Conservation (phyloP, 768 basidiomycete species). For the Tephrocybe sp. region DNA sequence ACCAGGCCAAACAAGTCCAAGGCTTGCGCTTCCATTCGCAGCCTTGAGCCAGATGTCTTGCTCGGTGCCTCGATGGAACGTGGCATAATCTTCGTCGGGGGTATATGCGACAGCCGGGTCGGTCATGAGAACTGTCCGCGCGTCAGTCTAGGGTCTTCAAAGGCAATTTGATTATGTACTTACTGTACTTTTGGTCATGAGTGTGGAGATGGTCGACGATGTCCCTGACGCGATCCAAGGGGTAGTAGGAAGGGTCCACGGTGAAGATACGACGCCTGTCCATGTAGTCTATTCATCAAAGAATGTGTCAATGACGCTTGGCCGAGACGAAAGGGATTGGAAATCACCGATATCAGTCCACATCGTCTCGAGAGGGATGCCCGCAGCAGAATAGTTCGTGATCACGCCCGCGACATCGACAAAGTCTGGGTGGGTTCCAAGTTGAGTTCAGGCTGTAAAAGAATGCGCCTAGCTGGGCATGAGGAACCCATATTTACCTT, state of each 20-base stretch:
- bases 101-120: slow-evolving; percentile 66
- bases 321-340: neutral
- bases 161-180: slow-evolving; percentile 9
- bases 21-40: slow-evolving; percentile 53
- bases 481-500: slow-evolving; percentile 39
- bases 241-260: slow-evolving; percentile 67
- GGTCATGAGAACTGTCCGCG: slow-evolving; percentile 60
- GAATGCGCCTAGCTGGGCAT: no score
- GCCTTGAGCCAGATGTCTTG: slow-evolving; percentile 63
- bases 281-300: slow-evolving; percentile 58
- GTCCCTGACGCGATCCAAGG: slow-evolving; percentile 59
- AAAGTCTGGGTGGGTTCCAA: slow-evolving; percentile 42
- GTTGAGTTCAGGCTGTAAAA: neutral
- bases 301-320: neutral
- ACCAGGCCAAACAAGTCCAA: slow-evolving; percentile 70
- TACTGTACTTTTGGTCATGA: slow-evolving; percentile 60
- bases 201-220: slow-evolving; percentile 61
- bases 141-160: neutral
- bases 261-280: slow-evolving; percentile 67
- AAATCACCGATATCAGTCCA: slow-evolving; percentile 71
- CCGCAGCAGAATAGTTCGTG: slow-evolving; percentile 55
- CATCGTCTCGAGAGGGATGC: slow-evolving; percentile 75
- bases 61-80: slow-evolving; percentile 54
- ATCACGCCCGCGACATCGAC: slow-evolving; percentile 64
- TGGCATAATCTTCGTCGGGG: slow-evolving; percentile 45